These are phyloP conservation scores for Kwoniella sp. DNA, from an alignment of 768 basidiomycete species.

Conservation along the genomic window DNA sequence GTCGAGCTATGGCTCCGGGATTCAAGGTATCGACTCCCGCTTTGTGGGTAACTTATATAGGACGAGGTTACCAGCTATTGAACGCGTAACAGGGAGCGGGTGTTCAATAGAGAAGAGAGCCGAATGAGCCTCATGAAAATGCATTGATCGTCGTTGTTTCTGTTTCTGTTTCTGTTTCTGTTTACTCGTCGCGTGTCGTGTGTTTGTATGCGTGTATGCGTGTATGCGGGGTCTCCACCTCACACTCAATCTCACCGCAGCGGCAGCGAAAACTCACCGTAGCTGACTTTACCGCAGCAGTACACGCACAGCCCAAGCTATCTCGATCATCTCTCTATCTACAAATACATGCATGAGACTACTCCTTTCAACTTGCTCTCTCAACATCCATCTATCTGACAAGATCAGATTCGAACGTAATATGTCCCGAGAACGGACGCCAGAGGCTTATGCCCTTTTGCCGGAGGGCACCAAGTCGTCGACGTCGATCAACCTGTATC, in stretches of 20 bases:
- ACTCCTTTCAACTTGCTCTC: not conserved
- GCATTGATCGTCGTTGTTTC: not conserved
- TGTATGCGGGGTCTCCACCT: not conserved
- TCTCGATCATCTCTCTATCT: not conserved
- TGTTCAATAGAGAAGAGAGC: too few relatives aligned
- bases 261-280: not conserved
- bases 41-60: not conserved
- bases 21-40: too few relatives aligned
- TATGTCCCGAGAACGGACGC: not conserved
- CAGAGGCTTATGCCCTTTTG: not conserved
- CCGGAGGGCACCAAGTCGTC: conserved; percentile 11
- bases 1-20: too few relatives aligned
- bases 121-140: too few relatives aligned
- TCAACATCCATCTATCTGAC: not conserved
- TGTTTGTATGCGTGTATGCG: too few relatives aligned
- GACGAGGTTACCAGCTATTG: too few relatives aligned
- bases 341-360: too few relatives aligned
- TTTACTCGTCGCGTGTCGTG: not conserved
- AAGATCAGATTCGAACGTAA: not conserved
- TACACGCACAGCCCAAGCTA: not conserved
- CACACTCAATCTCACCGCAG: not conserved
- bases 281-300: too few relatives aligned
- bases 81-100: too few relatives aligned
- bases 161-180: too few relatives aligned
- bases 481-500: conserved; percentile 16